Evolutionary conservation across 2,329 filamentous ascomycete genomes (phyloP), one percentile per base, ranked within the genome.

Genomic region (Diaporthe humulicola): DNA sequence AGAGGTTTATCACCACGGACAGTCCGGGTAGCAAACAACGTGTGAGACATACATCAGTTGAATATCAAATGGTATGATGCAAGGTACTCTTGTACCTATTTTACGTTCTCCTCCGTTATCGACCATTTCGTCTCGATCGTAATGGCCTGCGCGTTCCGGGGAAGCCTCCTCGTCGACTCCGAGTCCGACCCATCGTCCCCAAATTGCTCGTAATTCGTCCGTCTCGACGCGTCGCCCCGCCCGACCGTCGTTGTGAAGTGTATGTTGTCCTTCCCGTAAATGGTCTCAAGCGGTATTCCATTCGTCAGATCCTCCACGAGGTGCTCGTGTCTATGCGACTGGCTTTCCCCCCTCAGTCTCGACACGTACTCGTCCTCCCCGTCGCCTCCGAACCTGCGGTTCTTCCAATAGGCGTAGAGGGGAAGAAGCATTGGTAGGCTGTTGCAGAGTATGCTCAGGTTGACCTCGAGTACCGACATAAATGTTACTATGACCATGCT

Each of bases 41-140:
- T 38, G 22, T 6, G 19, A 38, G 30, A 25, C 1, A 12, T 7
- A 19, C 30, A 33, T 30, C 45, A 14, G 12, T 38, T 52, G 8
- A 38, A 52, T 19, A 4, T 67, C 14, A 22, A 64, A 50, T 54
- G 36, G 9, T 42, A 72, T 54, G 52, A 33, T 52, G 19, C 14
- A 52, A 38, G 19, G 50, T n/a, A 42, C 5, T 17, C 28, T 25
- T 22, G 38, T 28, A 17, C 30, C 25, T 40, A 30, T 25, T 69
- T 70, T 14, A 70, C 54, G 15, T n/a, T 52, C 48, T 75, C 74
- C 22, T 75, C 74, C 28, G 71, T 70, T 6, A 75, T 64, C 30
- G 71, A 58, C 74, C 74, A 75, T 30, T 75, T 75, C 40, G 64
- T 75, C 66, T 75, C 71, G 15, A 75, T 73, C 64, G 71, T 73